These are phyloP conservation scores for Arbutus unedo DNA, from an alignment of 148 eudicot species.

Conservation along the genomic window DNA sequence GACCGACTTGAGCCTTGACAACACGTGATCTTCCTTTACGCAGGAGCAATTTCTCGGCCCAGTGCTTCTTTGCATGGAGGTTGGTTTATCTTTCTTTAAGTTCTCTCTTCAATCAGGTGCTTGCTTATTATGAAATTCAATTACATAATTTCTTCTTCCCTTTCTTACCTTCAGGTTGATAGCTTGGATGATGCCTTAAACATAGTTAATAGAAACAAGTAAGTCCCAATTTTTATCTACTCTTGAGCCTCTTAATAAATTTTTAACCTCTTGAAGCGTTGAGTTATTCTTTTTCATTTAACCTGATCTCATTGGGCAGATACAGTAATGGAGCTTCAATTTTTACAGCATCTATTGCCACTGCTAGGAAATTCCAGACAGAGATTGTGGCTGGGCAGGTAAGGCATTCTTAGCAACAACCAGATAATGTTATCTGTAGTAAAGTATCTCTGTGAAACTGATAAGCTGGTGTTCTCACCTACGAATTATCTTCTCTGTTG, in stretches of 20 bases:
- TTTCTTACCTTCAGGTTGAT: slow-evolving; percentile 35
- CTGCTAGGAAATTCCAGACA: slow-evolving; percentile 62
- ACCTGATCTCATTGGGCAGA: slow-evolving; percentile 32
- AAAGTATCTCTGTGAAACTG: no score
- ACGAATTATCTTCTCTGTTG: no score
- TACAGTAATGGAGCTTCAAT: slow-evolving; percentile 60
- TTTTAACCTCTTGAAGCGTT: not conserved
- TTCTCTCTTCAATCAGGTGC: not conserved
- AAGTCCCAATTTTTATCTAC: slow-evolving; percentile 6
- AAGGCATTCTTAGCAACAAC: no score
- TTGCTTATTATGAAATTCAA: not conserved
- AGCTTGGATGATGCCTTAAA: slow-evolving; percentile 64
- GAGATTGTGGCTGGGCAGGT: slow-evolving; percentile 64
- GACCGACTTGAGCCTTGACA: slow-evolving; percentile 5
- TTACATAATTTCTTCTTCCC: not conserved
- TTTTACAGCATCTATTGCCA: slow-evolving; percentile 53
- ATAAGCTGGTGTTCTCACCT: no score
- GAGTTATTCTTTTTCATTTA: not conserved
- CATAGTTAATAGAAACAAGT: slow-evolving; percentile 58
- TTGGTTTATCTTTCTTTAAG: slow-evolving; percentile 2
- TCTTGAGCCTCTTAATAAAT: not conserved
- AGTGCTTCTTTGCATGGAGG: slow-evolving; percentile 74
- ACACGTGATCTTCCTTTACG: slow-evolving; percentile 12
- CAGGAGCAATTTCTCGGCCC: slow-evolving; percentile 73
- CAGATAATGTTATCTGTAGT: no score